Percentiles rank a stretch among this genome's conserved stretches.
These are phyloP conservation scores for Rhodotorula diobovata DNA, from an alignment of 768 basidiomycete species.

Conservation along the genomic window DNA sequence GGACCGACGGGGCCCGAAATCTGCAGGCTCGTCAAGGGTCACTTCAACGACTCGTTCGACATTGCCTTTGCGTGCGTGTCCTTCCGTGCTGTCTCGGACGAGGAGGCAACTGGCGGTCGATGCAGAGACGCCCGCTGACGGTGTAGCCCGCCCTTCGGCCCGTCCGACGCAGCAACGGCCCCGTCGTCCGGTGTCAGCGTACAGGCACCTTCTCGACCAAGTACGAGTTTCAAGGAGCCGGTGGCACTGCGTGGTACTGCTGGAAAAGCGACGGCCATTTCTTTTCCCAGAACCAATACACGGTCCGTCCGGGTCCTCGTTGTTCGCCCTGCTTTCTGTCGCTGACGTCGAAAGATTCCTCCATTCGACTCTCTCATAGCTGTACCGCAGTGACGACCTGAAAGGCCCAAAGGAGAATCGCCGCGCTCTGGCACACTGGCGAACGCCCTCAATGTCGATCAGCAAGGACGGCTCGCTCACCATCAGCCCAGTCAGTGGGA, in stretches of 20 bases:
- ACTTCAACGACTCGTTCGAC: not conserved
- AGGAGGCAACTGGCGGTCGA: too few species aligned
- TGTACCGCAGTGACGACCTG: not conserved
- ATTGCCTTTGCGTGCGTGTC: not conserved
- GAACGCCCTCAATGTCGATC: not conserved
- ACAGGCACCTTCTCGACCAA: not conserved
- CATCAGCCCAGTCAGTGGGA: conserved; percentile 4
- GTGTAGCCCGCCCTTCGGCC: not conserved
- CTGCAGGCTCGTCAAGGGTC: not conserved
- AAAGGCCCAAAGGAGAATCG: not conserved
- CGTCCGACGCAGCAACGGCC: not conserved
- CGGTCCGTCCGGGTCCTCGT: not conserved
- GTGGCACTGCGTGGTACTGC: not conserved
- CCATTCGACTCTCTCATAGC: not conserved
- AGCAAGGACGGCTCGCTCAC: not conserved
- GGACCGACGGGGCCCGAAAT: not conserved
- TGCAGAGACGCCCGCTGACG: too few species aligned
- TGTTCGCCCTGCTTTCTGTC: too few species aligned
- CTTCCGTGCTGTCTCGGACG: not conserved
- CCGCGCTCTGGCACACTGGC: not conserved
- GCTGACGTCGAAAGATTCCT: too few species aligned
- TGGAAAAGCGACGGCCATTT: not conserved
- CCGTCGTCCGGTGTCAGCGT: not conserved
- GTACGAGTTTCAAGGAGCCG: not conserved
- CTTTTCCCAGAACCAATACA: not conserved